Evolutionary conservation across 768 basidiomycete genomes (phyloP), one percentile per base, ranked within the genome.

Genomic region (Pleurotus tuber-regium): DNA sequence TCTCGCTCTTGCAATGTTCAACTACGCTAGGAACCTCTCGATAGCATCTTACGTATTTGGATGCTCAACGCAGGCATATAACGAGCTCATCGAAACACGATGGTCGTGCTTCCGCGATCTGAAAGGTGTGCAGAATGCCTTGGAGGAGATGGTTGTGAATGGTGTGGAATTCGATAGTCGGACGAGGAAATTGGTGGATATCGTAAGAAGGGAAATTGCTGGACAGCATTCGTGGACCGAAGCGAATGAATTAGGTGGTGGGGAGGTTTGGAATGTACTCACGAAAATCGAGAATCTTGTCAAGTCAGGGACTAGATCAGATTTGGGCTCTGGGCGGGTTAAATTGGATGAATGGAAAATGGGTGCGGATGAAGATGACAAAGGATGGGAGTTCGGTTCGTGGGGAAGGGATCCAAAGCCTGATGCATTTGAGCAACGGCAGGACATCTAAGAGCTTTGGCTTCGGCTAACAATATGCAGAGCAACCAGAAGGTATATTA

Each of bases 41-140:
- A 79, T 87, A 43, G 75, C 84, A 3, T 92, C 88, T 4, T 98
- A 91, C 65, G 86, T 95, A 25, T 86, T 86, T 59, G 95, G 94
- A 2, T 98, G 95, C 67, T 87, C 90, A 8, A 89, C 93, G 0
- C 77, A 77, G 8, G 88, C 86, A 0, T 97, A 96, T 68, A 92
- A 94, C 66, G 92, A 96, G 63, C 76, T 94, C 16, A 80, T 98
- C 23, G 74, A 81, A 60, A 92, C 89, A n/a, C 82, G 82, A 16
- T 98, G 95, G 95, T 68, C 72, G 6, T 82, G 77, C 50, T 91
- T 95, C 72, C 80, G 80, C n/a, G 92, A 96, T 69, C 69, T 94
- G 29, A 75, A 78, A 40, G 89, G 87, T 23, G 84, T 93, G 0
- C 79, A 79, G 47, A 77, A 80, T 16, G 82, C 86, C 4, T 66